A percentile compares a stretch with the other conserved stretches of the same genome.
Evolutionary conservation across 805 yeast genomes (phyloP).

Genomic region (Myxozyma kluyveri): DNA sequence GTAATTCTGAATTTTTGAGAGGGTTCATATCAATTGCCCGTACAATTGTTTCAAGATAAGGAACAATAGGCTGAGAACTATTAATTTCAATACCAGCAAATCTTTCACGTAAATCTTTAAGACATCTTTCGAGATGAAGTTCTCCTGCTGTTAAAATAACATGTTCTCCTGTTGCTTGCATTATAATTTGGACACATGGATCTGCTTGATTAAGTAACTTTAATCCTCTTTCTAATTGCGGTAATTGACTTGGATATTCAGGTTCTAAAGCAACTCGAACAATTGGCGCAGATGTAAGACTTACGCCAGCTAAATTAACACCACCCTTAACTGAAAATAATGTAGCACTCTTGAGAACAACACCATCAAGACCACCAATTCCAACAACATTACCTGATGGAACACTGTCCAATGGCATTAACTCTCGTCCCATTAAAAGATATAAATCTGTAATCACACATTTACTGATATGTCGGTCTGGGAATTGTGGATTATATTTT

Average conservation of each 20-base stretch:
- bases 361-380: slow-evolving; percentile 82
- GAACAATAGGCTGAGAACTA: slow-evolving; percentile 88
- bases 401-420: slow-evolving; percentile 70
- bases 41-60: slow-evolving; percentile 82
- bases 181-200: slow-evolving; percentile 85
- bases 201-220: slow-evolving; percentile 80
- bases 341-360: slow-evolving; percentile 83
- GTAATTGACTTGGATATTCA: slow-evolving; percentile 75
- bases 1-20: slow-evolving; percentile 45
- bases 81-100: slow-evolving; percentile 89
- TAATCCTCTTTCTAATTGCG: slow-evolving; percentile 71
- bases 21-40: slow-evolving; percentile 52
- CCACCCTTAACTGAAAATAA: slow-evolving; percentile 60
- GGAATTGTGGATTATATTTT: slow-evolving; percentile 68
- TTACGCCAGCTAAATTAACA: slow-evolving; percentile 74
- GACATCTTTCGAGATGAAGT: slow-evolving; percentile 88
- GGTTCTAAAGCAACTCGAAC: slow-evolving; percentile 97
- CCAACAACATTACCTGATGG: slow-evolving; percentile 97
- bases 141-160: slow-evolving; percentile 96
- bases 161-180: slow-evolving; percentile 89
- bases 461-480: slow-evolving; percentile 53
- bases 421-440: slow-evolving; percentile 88
- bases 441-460: slow-evolving; percentile 68
- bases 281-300: slow-evolving; percentile 71
- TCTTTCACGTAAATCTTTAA: slow-evolving; percentile 83